Evolutionary conservation across 192 early-diverging fungal genomes (phyloP).

Genomic region (Haplosporangium gracile): DNA sequence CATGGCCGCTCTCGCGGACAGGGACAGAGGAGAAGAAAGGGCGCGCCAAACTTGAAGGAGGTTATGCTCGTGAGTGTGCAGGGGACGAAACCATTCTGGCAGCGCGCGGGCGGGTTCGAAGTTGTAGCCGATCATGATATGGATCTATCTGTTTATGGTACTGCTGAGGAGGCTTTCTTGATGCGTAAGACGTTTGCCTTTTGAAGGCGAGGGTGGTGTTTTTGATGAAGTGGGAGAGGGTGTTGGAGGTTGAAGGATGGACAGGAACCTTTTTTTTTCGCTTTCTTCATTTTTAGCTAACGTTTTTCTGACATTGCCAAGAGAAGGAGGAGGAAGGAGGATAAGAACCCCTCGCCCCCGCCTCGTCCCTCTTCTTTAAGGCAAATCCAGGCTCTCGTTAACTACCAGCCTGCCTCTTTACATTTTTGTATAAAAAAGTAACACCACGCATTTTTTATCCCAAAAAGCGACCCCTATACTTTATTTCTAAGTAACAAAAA

Average conservation of each 20-base stretch:
- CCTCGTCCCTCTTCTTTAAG: no score
- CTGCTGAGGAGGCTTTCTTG: slow-evolving; percentile 20
- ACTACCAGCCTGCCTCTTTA: no score
- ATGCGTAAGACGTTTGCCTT: slow-evolving; percentile 26
- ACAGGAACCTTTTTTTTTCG: not conserved
- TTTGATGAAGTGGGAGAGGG: not conserved
- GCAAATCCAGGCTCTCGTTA: no score
- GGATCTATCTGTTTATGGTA: slow-evolving; percentile 35
- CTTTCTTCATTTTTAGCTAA: not conserved
- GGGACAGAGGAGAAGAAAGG: not conserved
- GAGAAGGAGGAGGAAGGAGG: no score
- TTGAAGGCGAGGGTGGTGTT: not conserved
- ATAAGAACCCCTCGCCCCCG: no score
- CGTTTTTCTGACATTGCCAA: no score
- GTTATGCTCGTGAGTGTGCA: slow-evolving; percentile 46
- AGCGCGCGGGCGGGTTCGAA: slow-evolving; percentile 29
- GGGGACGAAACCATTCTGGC: slow-evolving; percentile 45
- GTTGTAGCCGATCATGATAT: slow-evolving; percentile 41
- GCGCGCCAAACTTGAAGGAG: slow-evolving; percentile 47
- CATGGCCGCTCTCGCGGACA: slow-evolving; percentile 11
- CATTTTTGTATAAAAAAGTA: no score
- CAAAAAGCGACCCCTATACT: no score
- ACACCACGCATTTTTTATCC: no score
- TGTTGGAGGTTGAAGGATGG: not conserved
- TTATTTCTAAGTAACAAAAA: not conserved